Evolutionary conservation across 139 green algal genomes (phyloP), one percentile per base, ranked within the genome.

Genomic region (Ulvella scutata): DNA sequence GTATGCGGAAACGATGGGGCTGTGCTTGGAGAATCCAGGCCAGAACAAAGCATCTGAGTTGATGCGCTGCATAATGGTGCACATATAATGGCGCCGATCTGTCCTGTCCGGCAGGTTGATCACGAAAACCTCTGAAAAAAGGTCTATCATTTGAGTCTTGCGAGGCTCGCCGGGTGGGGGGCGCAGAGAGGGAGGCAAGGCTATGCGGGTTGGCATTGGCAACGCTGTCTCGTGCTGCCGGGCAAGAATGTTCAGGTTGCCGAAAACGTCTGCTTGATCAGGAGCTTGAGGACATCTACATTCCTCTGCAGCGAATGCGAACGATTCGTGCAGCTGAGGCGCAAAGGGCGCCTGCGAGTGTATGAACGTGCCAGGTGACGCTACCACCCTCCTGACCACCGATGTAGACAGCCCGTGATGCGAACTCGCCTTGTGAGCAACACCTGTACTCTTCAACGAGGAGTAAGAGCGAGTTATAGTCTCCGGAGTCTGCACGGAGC

Each of bases 1-100:
- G 51, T 67, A 67, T 6, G 51, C 33, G 13, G n/a, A 26, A 6
- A 67, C 51, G 13, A 26, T 26, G 17, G 51, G 7, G 51, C 13
- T 67, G 51, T 67, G 33, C 51, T 67, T 67, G 10, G 51, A 67
- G 51, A 67, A 67, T n/a, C n/a, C 51, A 23, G 51, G 51, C 51
- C 51, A 67, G 10, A 67, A 26, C n/a, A 67, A 26, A 26, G 51
- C 51, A 26, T n/a, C 31, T n/a, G 33, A 9, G 51, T 67, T 67
- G 51, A 67, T n/a, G 51, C 51, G 51, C 51, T 67, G 51, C 9
- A 67, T n/a, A 26, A 67, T 23, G 51, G 51, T 36, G 51, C 51
- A 67, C n/a, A 67, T 23, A 26, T 67, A 67, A 26, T 67, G 51
- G 51, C 51, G 51, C 4, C 51, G 51, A 26, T 67, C 51, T 23